Evolutionary conservation across 257 asterid genomes (phyloP).

Genomic region (Nicotiana otophora): DNA sequence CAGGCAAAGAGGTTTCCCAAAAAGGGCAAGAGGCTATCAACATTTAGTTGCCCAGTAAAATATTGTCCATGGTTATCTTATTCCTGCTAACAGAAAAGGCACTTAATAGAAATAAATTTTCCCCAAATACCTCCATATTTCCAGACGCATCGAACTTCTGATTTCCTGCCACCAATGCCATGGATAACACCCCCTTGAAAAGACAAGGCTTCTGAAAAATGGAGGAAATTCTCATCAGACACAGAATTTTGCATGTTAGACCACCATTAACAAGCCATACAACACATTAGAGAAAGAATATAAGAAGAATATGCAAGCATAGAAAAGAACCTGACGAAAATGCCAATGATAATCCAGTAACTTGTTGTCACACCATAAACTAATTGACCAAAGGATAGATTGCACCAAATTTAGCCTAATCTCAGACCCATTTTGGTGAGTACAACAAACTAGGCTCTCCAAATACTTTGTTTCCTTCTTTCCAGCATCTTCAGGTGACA

Average conservation of each 20-base stretch:
- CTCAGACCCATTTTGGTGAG: constrained; percentile 36
- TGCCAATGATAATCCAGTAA: constrained; percentile 80
- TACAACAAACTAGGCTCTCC: constrained; percentile 55
- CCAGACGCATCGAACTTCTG: constrained; percentile 36
- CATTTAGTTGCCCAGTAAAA: background rate
- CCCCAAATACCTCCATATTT: constrained; percentile 3
- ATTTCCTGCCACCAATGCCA: constrained; percentile 53
- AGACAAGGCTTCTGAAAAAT: constrained; percentile 57
- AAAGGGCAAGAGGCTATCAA: background rate
- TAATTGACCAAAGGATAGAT: constrained; percentile 59
- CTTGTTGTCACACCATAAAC: constrained; percentile 80
- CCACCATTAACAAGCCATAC: constrained; percentile 17
- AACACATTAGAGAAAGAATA: constrained; percentile 14
- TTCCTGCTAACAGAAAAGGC: background rate
- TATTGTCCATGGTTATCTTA: background rate
- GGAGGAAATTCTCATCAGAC: constrained; percentile 21
- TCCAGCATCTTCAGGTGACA: constrained; percentile 44
- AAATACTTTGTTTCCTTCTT: constrained; percentile 56
- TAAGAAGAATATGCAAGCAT: constrained; percentile 12
- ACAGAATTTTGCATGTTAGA: constrained; percentile 19
- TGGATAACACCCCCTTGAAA: constrained; percentile 61
- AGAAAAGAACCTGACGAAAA: constrained; percentile 65
- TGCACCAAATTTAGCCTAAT: constrained; percentile 49
- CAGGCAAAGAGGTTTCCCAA: constrained; percentile 12
- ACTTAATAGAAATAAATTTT: background rate